Conservation (phyloP, 176 grass and related monocot genomes). For the Zizania latifolia region DNA sequence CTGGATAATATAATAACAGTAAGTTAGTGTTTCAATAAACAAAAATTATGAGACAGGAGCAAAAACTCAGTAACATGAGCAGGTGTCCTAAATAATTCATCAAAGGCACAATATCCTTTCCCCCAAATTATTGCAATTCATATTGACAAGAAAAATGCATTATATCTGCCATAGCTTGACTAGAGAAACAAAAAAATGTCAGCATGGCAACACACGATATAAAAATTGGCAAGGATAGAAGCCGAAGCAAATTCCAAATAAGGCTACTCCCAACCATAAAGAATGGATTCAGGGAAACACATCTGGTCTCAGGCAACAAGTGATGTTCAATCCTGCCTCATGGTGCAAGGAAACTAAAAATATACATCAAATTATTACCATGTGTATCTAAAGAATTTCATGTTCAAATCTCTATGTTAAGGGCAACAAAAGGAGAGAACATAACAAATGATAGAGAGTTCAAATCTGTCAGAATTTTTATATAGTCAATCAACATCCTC, state of each 20-base stretch:
- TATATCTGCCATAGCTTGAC: background rate
- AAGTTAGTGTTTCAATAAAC: background rate
- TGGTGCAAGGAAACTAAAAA: background rate
- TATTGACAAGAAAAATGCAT: background rate
- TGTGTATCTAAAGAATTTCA: background rate
- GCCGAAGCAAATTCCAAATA: background rate
- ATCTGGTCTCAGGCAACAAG: background rate
- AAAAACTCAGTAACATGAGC: background rate
- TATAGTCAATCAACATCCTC: too few species aligned
- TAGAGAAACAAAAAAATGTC: background rate
- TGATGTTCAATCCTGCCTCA: background rate
- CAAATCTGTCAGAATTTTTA: background rate
- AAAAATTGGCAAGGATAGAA: background rate
- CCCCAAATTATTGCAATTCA: background rate
- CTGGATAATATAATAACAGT: constrained; percentile 43
- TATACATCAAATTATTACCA: too few species aligned
- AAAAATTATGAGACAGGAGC: background rate
- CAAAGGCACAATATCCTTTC: background rate
- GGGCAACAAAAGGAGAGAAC: background rate
- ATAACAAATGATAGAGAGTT: background rate
- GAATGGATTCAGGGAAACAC: background rate
- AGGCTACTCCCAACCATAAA: background rate
- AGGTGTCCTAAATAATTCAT: background rate
- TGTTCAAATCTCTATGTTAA: background rate
- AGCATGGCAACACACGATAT: background rate